These are phyloP conservation scores for Aspergillus nomiae DNA, from an alignment of 2,329 filamentous ascomycete species.

Conservation along the genomic window DNA sequence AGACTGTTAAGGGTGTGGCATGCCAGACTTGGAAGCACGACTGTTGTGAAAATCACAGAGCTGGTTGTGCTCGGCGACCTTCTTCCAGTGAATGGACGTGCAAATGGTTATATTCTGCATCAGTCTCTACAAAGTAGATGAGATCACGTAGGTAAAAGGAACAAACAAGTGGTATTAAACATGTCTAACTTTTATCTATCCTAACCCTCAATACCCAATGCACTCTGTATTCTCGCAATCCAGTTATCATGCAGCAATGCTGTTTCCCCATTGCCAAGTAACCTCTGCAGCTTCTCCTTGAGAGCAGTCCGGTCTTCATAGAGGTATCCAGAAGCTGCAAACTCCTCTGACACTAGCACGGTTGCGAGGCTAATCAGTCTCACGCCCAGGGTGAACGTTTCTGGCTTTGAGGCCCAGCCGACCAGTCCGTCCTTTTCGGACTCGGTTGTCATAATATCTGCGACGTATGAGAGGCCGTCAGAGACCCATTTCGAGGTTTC, in stretches of 20 bases:
- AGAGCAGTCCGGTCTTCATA: constrained; percentile 19
- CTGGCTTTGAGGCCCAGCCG: constrained; percentile 70
- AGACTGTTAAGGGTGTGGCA: background rate
- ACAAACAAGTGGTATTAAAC: background rate
- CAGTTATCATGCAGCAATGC: constrained; percentile 36
- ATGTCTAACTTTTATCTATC: constrained; percentile 26
- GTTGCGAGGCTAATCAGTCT: constrained; percentile 42
- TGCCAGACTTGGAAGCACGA: background rate
- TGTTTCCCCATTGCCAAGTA: constrained; percentile 26
- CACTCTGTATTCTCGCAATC: constrained; percentile 31
- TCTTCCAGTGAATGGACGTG: background rate
- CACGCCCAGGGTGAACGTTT: constrained; percentile 59
- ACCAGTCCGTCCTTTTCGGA: constrained; percentile 63
- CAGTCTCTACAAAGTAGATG: background rate
- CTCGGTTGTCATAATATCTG: constrained; percentile 29
- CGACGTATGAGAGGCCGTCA: constrained; percentile 33
- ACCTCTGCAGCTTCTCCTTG: constrained; percentile 24
- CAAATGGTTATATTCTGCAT: background rate
- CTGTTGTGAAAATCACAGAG: background rate
- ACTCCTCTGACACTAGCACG: constrained; percentile 29
- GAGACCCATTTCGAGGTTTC: constrained; percentile 35
- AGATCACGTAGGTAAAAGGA: background rate
- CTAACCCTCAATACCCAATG: constrained; percentile 16
- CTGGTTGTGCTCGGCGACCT: background rate
- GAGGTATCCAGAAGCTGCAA: constrained; percentile 20